Evolutionary conservation across 257 asterid genomes (phyloP).

Genomic region (Salvia rosmarinus): DNA sequence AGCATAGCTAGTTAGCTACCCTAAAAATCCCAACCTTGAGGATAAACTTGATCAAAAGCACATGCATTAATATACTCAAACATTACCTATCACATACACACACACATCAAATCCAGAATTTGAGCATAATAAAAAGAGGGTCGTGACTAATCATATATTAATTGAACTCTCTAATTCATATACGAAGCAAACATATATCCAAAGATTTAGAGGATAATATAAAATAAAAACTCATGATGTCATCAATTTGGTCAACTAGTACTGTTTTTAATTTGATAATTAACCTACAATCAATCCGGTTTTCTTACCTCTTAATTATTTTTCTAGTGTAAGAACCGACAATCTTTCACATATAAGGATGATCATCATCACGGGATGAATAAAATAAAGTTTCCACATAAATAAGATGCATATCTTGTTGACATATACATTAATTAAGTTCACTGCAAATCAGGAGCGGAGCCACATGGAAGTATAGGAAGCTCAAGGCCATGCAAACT

Average conservation of each 20-base stretch:
- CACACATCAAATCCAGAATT: too few species aligned
- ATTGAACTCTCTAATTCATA: too few species aligned
- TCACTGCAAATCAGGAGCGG: conserved; percentile 45
- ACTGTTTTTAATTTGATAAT: not conserved
- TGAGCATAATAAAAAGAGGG: too few species aligned
- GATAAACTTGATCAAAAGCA: conserved; percentile 12
- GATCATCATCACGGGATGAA: conserved; percentile 38
- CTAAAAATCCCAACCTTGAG: not conserved
- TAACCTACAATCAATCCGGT: not conserved
- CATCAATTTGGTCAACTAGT: not conserved
- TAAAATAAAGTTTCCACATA: conserved; percentile 29
- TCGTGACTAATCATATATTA: too few species aligned
- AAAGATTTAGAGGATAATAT: too few species aligned
- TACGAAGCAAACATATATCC: too few species aligned
- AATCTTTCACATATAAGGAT: conserved; percentile 33
- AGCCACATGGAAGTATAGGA: too few species aligned
- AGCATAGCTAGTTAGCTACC: conserved; percentile 13
- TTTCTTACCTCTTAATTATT: conserved; percentile 12
- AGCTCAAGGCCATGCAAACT: too few species aligned
- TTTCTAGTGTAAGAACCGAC: conserved; percentile 38
- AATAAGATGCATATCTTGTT: conserved; percentile 37
- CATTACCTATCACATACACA: too few species aligned
- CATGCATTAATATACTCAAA: not conserved
- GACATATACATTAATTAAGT: conserved; percentile 43
- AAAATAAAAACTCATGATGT: not conserved